Conservation (phyloP, 805 yeast species). For the Lipomyces kockii region DNA sequence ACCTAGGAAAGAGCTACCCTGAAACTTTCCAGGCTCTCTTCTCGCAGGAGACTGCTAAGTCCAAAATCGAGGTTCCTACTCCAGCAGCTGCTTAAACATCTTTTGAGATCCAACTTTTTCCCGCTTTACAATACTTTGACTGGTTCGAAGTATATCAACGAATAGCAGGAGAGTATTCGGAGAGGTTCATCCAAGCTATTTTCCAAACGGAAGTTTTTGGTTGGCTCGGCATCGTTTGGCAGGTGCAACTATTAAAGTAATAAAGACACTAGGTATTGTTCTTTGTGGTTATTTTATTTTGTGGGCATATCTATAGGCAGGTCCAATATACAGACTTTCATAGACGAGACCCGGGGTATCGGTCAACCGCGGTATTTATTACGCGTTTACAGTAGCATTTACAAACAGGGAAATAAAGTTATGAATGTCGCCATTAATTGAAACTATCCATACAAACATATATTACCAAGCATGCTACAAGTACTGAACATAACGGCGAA, state of each 20-base stretch:
- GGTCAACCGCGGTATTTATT: too few species aligned
- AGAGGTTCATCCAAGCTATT: neutral
- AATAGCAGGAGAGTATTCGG: neutral
- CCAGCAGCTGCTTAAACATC: constrained; percentile 10
- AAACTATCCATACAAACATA: too few species aligned
- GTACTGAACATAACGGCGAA: too few species aligned
- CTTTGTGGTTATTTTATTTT: neutral
- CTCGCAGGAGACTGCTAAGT: constrained; percentile 10
- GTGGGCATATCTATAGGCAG: constrained; percentile 1
- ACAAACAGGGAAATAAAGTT: too few species aligned
- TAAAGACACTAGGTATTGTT: neutral
- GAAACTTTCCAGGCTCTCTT: constrained; percentile 33
- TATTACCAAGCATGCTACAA: too few species aligned
- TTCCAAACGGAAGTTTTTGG: neutral
- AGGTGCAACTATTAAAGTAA: neutral
- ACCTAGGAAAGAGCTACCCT: constrained; percentile 33
- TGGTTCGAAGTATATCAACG: neutral
- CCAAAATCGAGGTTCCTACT: constrained; percentile 11
- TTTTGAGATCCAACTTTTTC: neutral
- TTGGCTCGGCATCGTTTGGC: neutral
- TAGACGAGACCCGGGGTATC: neutral
- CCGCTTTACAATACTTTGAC: neutral
- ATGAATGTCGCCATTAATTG: too few species aligned
- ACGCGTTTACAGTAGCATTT: too few species aligned
- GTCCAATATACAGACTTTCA: neutral